These are phyloP conservation scores for Ustulina deusta DNA, from an alignment of 2,329 filamentous ascomycete genomes.

Conservation along the genomic window DNA sequence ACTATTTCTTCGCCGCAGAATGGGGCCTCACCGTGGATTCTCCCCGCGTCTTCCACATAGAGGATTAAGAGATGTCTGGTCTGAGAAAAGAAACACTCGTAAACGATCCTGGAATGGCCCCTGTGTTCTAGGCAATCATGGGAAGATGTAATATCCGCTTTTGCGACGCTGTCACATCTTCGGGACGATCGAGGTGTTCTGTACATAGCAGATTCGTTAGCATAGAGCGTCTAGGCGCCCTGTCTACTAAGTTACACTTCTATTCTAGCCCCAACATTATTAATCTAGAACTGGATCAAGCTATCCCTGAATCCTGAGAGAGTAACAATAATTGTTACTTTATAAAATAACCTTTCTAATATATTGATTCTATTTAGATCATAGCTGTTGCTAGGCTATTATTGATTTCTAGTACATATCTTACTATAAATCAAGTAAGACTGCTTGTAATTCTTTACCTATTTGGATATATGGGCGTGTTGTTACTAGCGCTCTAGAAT, in stretches of 20 bases:
- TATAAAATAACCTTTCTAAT: background rate
- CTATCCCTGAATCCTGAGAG: background rate
- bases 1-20: constrained; percentile 4
- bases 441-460: background rate
- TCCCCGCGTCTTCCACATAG: constrained; percentile 8
- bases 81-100: too few species aligned
- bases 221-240: too few species aligned
- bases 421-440: constrained; percentile 2
- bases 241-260: too few species aligned
- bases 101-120: too few species aligned
- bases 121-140: too few species aligned
- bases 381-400: background rate
- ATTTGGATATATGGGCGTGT: constrained; percentile 5
- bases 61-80: background rate
- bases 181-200: too few species aligned
- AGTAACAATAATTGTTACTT: background rate
- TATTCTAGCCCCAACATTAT: background rate
- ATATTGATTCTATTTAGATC: background rate
- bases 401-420: background rate
- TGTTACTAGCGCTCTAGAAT: background rate
- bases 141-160: too few species aligned
- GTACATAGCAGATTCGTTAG: too few species aligned
- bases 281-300: background rate
- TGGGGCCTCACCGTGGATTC: background rate
- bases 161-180: too few species aligned